Conservation (phyloP, 2,329 filamentous ascomycete genomes). For the Claviceps sp. region DNA sequence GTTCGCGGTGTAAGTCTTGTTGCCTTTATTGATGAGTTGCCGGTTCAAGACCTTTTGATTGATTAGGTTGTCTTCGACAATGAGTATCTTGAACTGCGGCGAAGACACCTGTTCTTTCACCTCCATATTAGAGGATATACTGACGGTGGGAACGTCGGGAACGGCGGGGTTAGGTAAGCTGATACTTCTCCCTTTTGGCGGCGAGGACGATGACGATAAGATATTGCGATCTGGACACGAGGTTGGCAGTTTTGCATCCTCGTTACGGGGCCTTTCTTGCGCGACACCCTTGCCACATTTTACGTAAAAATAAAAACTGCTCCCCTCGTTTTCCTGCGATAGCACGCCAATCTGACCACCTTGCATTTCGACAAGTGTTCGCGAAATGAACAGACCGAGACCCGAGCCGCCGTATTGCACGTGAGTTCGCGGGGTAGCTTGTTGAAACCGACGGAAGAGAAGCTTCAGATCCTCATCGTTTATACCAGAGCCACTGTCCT, state of each 20-base stretch:
- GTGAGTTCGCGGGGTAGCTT: conserved; percentile 53
- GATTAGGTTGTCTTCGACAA: conserved; percentile 54
- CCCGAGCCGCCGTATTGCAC: conserved; percentile 59
- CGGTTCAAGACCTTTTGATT: conserved; percentile 51
- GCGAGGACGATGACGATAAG: neutral
- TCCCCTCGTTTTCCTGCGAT: conserved; percentile 4
- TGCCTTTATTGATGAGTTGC: conserved; percentile 45
- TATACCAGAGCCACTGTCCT: conserved; percentile 54
- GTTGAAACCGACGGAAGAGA: conserved; percentile 54
- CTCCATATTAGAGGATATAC: neutral
- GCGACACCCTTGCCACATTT: neutral
- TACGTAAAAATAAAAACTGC: conserved; percentile 5
- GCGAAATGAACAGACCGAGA: conserved; percentile 60
- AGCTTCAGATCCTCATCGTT: conserved; percentile 50
- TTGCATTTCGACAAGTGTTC: conserved; percentile 61
- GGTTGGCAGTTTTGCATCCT: neutral
- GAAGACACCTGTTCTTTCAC: neutral
- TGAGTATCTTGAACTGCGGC: conserved; percentile 40
- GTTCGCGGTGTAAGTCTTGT: conserved; percentile 48
- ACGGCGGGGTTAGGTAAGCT: too few relatives aligned
- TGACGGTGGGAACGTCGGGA: neutral
- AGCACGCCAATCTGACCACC: conserved; percentile 64
- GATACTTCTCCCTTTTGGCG: too few relatives aligned
- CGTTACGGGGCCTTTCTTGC: too few relatives aligned
- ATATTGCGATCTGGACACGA: neutral